Percentiles rank a stretch among this genome's conserved stretches.
Conservation (phyloP, 2,329 filamentous ascomycete genomes). For the Polytolypa hystricis region DNA sequence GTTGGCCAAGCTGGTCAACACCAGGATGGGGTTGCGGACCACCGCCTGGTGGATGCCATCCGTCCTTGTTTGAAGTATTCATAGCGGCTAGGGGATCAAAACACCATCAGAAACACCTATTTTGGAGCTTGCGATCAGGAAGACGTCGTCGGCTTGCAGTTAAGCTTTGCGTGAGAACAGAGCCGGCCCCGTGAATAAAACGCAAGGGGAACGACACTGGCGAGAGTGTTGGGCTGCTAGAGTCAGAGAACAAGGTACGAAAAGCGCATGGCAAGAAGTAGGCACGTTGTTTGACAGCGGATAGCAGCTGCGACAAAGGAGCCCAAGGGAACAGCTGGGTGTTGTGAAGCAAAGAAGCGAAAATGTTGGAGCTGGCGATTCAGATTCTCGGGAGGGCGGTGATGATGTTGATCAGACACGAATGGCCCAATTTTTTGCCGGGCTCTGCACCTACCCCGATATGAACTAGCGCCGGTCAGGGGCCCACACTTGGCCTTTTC, state of each 20-base stretch:
- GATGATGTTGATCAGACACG: neutral
- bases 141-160: neutral
- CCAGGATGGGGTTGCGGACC: slow-evolving; percentile 31
- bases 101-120: neutral
- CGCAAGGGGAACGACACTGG: no score
- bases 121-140: neutral
- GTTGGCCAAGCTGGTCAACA: slow-evolving; percentile 33
- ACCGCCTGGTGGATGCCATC: slow-evolving; percentile 30
- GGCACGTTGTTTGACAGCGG: no score
- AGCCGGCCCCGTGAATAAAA: no score
- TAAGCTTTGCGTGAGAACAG: neutral
- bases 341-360: no score
- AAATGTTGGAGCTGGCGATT: no score
- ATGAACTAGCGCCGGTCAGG: neutral
- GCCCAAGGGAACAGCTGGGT: no score
- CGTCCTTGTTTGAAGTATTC: slow-evolving; percentile 33
- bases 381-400: no score
- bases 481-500: neutral
- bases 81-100: slow-evolving; percentile 17
- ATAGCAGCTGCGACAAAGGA: no score
- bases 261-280: neutral
- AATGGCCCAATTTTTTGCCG: neutral
- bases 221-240: no score
- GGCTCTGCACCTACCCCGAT: neutral
- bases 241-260: neutral